Conservation (phyloP, 345 rosid species). For the Draba incana region DNA sequence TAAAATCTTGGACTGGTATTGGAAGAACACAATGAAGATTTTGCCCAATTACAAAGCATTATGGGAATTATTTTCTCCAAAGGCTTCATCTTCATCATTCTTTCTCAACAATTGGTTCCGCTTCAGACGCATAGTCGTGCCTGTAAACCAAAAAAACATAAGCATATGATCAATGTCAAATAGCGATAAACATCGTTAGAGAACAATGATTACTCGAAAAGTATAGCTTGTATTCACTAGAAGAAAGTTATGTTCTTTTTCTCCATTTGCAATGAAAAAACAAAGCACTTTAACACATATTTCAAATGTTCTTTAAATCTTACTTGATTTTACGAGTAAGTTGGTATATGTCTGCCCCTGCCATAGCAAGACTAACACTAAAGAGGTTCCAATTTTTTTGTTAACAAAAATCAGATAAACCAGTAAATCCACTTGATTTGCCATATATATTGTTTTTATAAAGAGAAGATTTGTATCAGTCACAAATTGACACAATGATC, state of each 20-base stretch:
- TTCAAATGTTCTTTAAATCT: conserved; percentile 32
- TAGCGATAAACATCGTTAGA: neutral
- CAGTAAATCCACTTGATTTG: conserved; percentile 8
- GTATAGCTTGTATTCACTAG: no score
- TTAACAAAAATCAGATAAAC: conserved; percentile 30
- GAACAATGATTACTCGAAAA: neutral
- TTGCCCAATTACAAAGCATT: neutral
- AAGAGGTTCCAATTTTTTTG: conserved; percentile 97
- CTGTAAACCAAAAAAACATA: conserved; percentile 13
- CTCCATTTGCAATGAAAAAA: no score
- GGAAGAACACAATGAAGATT: neutral
- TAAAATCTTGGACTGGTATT: neutral
- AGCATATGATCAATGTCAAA: conserved; percentile 9
- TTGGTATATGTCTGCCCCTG: conserved; percentile 81
- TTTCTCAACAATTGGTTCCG: conserved; percentile 5
- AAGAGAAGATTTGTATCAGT: neutral
- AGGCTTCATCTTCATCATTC: conserved; percentile 26
- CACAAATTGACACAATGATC: neutral
- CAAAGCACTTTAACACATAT: neutral
- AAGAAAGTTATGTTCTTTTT: no score
- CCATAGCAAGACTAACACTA: conserved; percentile 82
- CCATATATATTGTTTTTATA: neutral
- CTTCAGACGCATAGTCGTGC: conserved; percentile 32
- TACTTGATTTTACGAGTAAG: conserved; percentile 76
- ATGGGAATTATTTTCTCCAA: neutral